Evolutionary conservation across 2,329 filamentous ascomycete genomes (phyloP), one percentile per base, ranked within the genome.

Genomic region (Teratosphaeria epicoccoides): DNA sequence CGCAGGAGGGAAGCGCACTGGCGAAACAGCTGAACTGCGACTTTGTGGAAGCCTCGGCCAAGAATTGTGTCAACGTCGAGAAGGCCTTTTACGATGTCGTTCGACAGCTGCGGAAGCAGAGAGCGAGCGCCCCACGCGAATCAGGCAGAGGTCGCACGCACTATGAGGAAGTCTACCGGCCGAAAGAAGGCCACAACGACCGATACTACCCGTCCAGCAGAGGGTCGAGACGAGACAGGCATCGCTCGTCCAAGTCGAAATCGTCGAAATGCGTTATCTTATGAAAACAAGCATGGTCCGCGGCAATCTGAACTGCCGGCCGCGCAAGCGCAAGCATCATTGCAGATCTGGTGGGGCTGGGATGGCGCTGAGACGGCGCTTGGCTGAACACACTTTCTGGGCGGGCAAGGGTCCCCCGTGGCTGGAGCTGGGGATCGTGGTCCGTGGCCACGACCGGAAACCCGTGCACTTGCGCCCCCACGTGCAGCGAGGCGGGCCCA

Each of bases 31-130:
- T 98, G 37, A 88, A 88, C 57, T 97, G 93, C 72, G 90, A 96
- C 62, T 97, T 97, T 63, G 89, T 96, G 61, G 91, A 97, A 71
- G 90, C 91, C 1, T 96, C 90, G 6, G 91, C 91, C 29, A 96
- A 96, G 75, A 96, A 95, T 69, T 95, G 90, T 73, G 89, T 96
- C 76, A 96, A 97, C 65, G 91, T 96, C 50, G 93, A 95, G 71
- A 97, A 95, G 76, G 91, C 89, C 26, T 97, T 98, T 67, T 97
- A 95, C 71, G 93, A 98, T 66, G 93, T 98, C 6, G 93, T 97
- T 50, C 78, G 93, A 60, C 87, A 93, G 69, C 76, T 98, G 59
- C 84, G 93, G 61, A 82, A 87, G 62, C 89, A 95, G 71, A 80
- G 88, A 57, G 62, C 60, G 14, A 61, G 48, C 25, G 59, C 58